These are phyloP conservation scores for Gentiana macrophylla DNA, from an alignment of 257 asterid species.

Conservation along the genomic window DNA sequence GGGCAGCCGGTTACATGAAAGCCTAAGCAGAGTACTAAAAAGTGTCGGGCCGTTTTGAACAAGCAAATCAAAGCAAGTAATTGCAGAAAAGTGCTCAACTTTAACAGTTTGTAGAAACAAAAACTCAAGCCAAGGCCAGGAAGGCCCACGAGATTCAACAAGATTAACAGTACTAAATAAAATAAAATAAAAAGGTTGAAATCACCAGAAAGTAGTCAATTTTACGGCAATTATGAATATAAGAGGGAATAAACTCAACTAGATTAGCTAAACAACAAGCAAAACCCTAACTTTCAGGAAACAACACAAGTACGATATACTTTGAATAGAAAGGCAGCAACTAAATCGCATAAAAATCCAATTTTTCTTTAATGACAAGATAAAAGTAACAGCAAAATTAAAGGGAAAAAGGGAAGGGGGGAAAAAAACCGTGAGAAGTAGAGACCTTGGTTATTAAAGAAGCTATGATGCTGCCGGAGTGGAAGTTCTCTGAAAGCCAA, in stretches of 20 bases:
- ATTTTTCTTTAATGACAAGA: background rate
- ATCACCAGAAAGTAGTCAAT: no score
- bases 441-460: constrained; percentile 12
- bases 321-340: background rate
- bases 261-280: constrained; percentile 9
- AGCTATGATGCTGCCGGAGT: constrained; percentile 13
- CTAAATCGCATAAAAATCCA: background rate
- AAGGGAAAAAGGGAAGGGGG: background rate
- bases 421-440: constrained; percentile 24
- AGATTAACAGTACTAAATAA: no score
- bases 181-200: no score
- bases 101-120: no score
- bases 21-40: no score
- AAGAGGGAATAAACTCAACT: background rate
- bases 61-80: no score
- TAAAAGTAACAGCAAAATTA: background rate
- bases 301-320: constrained; percentile 9
- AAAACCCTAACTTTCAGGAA: constrained; percentile 8
- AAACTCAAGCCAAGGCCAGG: no score
- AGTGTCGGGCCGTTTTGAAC: no score
- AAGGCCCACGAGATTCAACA: no score
- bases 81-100: background rate
- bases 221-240: background rate
- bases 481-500: constrained; percentile 2
- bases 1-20: no score